A percentile compares a stretch with the other conserved stretches of the same genome.
phyloP scores from a whole-genome alignment of 345 rosid genomes.

The Psidium guajava region DNA sequence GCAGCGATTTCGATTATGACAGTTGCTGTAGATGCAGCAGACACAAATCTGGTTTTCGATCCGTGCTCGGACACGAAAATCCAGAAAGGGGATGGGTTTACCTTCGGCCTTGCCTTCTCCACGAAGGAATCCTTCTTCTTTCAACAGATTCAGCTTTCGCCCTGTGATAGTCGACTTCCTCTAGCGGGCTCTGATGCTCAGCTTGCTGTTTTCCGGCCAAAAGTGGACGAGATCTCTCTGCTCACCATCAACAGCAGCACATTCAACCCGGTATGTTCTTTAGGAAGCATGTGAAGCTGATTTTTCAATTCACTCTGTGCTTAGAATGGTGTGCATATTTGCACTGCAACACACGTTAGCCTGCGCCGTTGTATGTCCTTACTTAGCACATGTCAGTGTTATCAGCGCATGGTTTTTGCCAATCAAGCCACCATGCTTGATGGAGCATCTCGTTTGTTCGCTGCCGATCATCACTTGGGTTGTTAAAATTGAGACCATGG shows the following conservation, averaged over 20 bases:
- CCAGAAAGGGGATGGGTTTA: conserved; percentile 66
- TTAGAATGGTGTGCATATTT: not conserved
- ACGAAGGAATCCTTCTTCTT: conserved; percentile 48
- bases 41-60: conserved; percentile 38
- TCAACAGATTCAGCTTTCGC: conserved; percentile 65
- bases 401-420: not conserved
- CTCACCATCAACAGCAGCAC: conserved; percentile 48
- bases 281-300: not conserved
- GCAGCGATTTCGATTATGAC: not conserved
- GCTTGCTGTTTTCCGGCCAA: conserved; percentile 70
- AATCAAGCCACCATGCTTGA: not conserved
- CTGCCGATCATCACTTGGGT: not conserved
- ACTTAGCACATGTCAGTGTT: not conserved
- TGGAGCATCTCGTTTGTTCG: not conserved
- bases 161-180: conserved; percentile 69
- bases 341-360: not conserved
- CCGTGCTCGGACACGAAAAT: conserved; percentile 65
- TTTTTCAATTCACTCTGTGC: not conserved
- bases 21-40: conserved; percentile 22
- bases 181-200: conserved; percentile 34
- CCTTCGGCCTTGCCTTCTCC: conserved; percentile 66
- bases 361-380: not conserved
- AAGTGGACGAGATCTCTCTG: conserved; percentile 75
- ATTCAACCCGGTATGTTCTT: conserved; percentile 41
- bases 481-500: not conserved